Conservation (phyloP, 257 asterid species). For the Jacaranda mimosifolia region DNA sequence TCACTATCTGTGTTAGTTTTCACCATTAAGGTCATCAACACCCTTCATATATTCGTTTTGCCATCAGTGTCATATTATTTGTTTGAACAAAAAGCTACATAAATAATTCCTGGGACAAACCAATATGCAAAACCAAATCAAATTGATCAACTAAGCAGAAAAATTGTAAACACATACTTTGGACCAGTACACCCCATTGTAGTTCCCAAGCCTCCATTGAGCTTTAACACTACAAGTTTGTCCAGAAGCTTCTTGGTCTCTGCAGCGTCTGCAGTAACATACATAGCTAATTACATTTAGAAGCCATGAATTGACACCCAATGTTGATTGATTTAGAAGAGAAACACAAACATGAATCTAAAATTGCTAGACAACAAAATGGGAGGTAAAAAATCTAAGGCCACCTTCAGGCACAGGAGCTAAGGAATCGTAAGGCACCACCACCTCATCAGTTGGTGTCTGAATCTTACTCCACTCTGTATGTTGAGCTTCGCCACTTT, state of each 20-base stretch:
- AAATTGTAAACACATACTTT: conserved; percentile 61
- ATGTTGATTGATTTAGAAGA: conserved; percentile 11
- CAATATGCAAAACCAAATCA: conserved; percentile 29
- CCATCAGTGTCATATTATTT: conserved; percentile 9
- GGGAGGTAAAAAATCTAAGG: background rate
- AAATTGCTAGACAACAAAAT: background rate
- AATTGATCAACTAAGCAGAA: conserved; percentile 23
- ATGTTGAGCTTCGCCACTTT: conserved; percentile 68
- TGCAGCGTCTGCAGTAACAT: conserved; percentile 61
- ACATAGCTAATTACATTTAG: conserved; percentile 10
- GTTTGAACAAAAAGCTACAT: background rate
- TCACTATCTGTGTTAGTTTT: background rate
- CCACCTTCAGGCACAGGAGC: conserved; percentile 86
- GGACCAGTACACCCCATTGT: conserved; percentile 99
- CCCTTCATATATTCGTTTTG: too few species aligned
- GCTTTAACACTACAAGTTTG: conserved; percentile 95
- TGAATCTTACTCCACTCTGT: conserved; percentile 73
- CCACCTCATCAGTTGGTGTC: conserved; percentile 75
- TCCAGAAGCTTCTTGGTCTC: conserved; percentile 82
- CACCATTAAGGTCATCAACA: conserved; percentile 2
- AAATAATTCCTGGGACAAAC: background rate
- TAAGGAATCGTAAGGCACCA: conserved; percentile 87
- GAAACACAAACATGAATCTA: background rate
- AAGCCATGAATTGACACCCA: conserved; percentile 3
- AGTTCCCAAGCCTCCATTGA: conserved; percentile 99